phyloP scores from a whole-genome alignment of 2,329 filamentous ascomycete species.

The Coniella vitis region DNA sequence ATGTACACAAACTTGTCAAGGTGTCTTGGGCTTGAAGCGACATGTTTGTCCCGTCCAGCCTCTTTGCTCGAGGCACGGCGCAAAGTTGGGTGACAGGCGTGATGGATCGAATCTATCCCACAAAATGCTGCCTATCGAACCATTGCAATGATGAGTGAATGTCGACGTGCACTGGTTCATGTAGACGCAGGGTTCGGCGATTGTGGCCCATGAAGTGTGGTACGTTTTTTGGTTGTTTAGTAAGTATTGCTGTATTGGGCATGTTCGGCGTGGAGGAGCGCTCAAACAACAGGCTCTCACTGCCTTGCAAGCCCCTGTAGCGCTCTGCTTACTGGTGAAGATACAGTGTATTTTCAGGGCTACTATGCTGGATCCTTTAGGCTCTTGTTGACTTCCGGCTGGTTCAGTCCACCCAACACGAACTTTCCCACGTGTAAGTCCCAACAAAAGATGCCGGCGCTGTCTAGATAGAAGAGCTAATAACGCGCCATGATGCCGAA shows the following conservation, averaged over 20 bases:
- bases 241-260: no score
- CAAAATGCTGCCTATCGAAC: no score
- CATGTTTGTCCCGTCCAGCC: no score
- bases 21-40: no score
- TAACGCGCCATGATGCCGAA: not conserved
- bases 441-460: slow-evolving; percentile 9
- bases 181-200: not conserved
- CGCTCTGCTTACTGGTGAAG: not conserved
- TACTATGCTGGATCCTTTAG: not conserved
- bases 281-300: not conserved
- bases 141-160: not conserved
- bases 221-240: not conserved
- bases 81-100: no score
- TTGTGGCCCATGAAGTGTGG: not conserved
- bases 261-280: no score
- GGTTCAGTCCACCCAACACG: not conserved
- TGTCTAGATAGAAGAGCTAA: not conserved
- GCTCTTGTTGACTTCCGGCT: slow-evolving; percentile 13
- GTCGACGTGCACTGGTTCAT: not conserved
- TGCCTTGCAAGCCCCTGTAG: not conserved
- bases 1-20: no score
- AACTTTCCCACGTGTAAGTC: slow-evolving; percentile 9
- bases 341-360: slow-evolving; percentile 6
- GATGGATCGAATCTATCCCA: no score
- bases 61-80: no score